A percentile compares a stretch with the other conserved stretches of the same genome.
phyloP scores from a whole-genome alignment of 768 basidiomycete genomes.

The Agaricus sinodeliciosus region DNA sequence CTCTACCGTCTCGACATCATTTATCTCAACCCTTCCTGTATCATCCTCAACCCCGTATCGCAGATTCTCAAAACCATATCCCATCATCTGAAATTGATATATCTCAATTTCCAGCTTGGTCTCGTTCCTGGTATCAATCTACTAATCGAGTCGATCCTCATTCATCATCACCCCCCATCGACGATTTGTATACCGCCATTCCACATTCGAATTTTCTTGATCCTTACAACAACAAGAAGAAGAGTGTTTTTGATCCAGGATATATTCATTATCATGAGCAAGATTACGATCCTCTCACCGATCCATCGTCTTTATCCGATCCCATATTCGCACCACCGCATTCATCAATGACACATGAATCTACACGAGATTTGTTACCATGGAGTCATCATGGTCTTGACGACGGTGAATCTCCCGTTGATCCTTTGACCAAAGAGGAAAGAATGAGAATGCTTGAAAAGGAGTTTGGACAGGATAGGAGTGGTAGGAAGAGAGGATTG shows the following conservation, averaged over 20 bases:
- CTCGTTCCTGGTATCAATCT: conserved; percentile 51
- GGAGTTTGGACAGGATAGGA: conserved; percentile 47
- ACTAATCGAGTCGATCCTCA: conserved; percentile 11
- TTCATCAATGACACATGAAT: conserved; percentile 32
- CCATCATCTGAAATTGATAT: conserved; percentile 43
- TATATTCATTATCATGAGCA: conserved; percentile 18
- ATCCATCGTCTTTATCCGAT: conserved; percentile 26
- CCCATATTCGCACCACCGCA: conserved; percentile 18
- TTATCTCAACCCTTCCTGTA: conserved; percentile 23
- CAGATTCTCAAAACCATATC: conserved; percentile 15
- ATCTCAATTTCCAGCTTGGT: conserved; percentile 58
- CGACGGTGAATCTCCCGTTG: conserved; percentile 31
- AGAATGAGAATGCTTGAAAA: conserved; percentile 65
- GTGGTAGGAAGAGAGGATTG: conserved; percentile 12
- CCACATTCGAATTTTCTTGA: conserved; percentile 27
- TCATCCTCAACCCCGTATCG: conserved; percentile 11
- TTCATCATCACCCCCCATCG: conserved; percentile 13
- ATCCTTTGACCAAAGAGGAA: conserved; percentile 55
- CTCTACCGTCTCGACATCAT: conserved; percentile 30
- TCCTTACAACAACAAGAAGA: conserved; percentile 15
- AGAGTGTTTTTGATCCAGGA: conserved; percentile 16
- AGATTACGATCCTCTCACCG: conserved; percentile 20
- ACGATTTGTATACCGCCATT: conserved; percentile 18
- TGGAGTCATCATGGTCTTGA: conserved; percentile 13
- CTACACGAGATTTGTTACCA: conserved; percentile 40